phyloP scores from a whole-genome alignment of 371 early-diverging fungal species.

The Entomophthora muscae region DNA sequence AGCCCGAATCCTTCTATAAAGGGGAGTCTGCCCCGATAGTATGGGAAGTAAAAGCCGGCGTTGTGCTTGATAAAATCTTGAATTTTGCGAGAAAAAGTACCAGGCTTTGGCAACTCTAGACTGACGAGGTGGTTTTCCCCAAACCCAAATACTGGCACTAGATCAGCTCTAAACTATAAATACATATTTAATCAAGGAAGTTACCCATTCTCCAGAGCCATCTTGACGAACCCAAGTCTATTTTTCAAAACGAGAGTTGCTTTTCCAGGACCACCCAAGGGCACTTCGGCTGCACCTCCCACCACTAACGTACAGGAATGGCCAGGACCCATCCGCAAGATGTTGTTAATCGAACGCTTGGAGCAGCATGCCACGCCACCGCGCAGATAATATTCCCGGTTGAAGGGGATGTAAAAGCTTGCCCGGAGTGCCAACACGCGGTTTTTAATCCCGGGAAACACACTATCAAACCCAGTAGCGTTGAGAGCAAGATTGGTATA shows the following conservation, averaged over 20 bases:
- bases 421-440: slow-evolving; percentile 32
- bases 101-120: slow-evolving; percentile 11
- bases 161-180: too few relatives aligned
- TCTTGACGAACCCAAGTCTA: slow-evolving; percentile 59
- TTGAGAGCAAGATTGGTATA: slow-evolving; percentile 63
- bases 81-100: slow-evolving; percentile 6
- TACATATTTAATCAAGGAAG: too few relatives aligned
- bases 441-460: slow-evolving; percentile 41
- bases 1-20: slow-evolving; percentile 9
- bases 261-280: slow-evolving; percentile 39
- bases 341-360: slow-evolving; percentile 41
- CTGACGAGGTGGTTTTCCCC: slow-evolving; percentile 71
- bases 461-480: slow-evolving; percentile 33
- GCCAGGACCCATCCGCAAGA: slow-evolving; percentile 49
- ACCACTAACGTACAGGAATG: slow-evolving; percentile 50
- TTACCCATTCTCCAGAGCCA: slow-evolving; percentile 50
- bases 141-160: slow-evolving; percentile 61
- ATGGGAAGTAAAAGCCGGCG: slow-evolving; percentile 9
- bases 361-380: slow-evolving; percentile 57
- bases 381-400: slow-evolving; percentile 43
- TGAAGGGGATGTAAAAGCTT: slow-evolving; percentile 47
- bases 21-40: slow-evolving; percentile 8
- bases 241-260: slow-evolving; percentile 42
- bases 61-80: slow-evolving; percentile 7
- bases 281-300: slow-evolving; percentile 56